Conservation (phyloP, 2,329 filamentous ascomycete genomes). For the Fusarium praegraminearum region DNA sequence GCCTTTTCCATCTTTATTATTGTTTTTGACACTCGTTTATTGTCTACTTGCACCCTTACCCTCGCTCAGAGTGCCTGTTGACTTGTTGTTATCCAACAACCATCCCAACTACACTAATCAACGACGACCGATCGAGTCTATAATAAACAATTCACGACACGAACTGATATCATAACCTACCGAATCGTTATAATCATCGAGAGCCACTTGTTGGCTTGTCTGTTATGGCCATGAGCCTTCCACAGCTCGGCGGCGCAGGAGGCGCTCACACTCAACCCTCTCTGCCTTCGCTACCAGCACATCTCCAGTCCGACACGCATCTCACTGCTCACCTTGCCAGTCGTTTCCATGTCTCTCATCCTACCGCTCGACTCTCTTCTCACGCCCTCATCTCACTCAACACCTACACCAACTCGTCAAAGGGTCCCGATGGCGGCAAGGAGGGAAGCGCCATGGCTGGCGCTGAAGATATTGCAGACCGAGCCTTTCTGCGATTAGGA, state of each 20-base stretch:
- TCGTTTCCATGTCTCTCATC: slow-evolving; percentile 91
- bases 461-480: slow-evolving; percentile 89
- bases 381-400: slow-evolving; percentile 93
- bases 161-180: slow-evolving; percentile 20
- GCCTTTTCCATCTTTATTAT: slow-evolving; percentile 24
- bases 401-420: slow-evolving; percentile 90
- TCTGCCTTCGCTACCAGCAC: slow-evolving; percentile 86
- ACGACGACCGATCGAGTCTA: slow-evolving; percentile 22
- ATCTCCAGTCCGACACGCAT: slow-evolving; percentile 81
- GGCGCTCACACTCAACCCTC: slow-evolving; percentile 85
- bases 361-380: slow-evolving; percentile 89
- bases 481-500: slow-evolving; percentile 87
- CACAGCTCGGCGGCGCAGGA: slow-evolving; percentile 62
- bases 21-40: slow-evolving; percentile 46
- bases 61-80: slow-evolving; percentile 43
- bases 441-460: slow-evolving; percentile 93
- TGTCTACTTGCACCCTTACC: slow-evolving; percentile 35
- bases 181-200: slow-evolving; percentile 28
- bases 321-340: slow-evolving; percentile 85
- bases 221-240: slow-evolving; percentile 72
- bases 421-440: slow-evolving; percentile 89
- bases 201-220: slow-evolving; percentile 52
- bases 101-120: slow-evolving; percentile 8
- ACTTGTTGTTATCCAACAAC: slow-evolving; percentile 14
- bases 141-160: slow-evolving; percentile 15